A percentile compares a stretch with the other conserved stretches of the same genome.
phyloP scores from a whole-genome alignment of 257 asterid genomes.

The Solanum chmielewskii region DNA sequence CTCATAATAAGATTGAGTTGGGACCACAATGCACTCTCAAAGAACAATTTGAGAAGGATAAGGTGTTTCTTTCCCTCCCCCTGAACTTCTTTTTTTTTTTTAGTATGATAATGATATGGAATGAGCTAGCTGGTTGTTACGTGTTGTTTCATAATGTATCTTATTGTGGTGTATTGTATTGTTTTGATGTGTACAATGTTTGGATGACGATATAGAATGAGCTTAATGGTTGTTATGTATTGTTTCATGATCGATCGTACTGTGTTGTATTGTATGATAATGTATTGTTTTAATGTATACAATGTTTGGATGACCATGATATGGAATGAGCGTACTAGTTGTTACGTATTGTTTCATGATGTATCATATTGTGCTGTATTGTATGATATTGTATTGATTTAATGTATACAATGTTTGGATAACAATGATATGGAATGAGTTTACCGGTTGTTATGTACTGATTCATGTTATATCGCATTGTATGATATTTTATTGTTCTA shows the following conservation, averaged over 20 bases:
- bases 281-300: not conserved
- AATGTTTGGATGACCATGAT: not conserved
- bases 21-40: slow-evolving; percentile 58
- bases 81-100: not conserved
- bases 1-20: slow-evolving; percentile 27
- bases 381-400: not conserved
- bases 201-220: not conserved
- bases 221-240: not conserved
- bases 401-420: not conserved
- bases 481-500: not conserved
- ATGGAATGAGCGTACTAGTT: not conserved
- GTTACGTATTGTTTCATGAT: not conserved
- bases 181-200: not conserved
- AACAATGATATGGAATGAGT: not conserved
- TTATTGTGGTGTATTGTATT: not conserved
- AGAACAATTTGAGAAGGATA: slow-evolving; percentile 56
- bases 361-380: not conserved
- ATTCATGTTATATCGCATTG: not conserved
- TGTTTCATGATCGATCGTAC: not conserved
- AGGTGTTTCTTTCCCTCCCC: slow-evolving; percentile 19
- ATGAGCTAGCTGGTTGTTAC: not conserved
- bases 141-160: not conserved
- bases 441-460: too few relatives aligned
- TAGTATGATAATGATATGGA: not conserved
- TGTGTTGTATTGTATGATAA: not conserved